Evolutionary conservation across 2,329 filamentous ascomycete genomes (phyloP).

Genomic region (Phyllosticta citrichinensis): DNA sequence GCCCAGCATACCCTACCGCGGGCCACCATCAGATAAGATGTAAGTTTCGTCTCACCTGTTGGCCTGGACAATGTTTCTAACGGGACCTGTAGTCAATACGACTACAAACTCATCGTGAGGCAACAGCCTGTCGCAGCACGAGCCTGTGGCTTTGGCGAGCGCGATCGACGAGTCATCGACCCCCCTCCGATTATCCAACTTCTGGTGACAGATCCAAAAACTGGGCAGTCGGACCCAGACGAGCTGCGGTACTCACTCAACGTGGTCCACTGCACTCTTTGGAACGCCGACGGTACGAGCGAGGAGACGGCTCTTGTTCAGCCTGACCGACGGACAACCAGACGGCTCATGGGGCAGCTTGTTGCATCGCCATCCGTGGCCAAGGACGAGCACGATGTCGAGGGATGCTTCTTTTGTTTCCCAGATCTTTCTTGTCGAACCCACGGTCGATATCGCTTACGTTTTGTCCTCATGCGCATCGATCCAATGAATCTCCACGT

Average conservation of each 20-base stretch:
- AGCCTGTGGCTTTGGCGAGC: slow-evolving; percentile 74
- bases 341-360: slow-evolving; percentile 68
- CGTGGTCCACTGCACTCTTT: slow-evolving; percentile 68
- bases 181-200: slow-evolving; percentile 76
- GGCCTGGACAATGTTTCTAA: not conserved
- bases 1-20: slow-evolving; percentile 4
- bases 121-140: slow-evolving; percentile 71
- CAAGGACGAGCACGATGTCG: slow-evolving; percentile 59
- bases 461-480: slow-evolving; percentile 63
- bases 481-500: slow-evolving; percentile 50
- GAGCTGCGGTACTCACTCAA: slow-evolving; percentile 57
- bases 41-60: slow-evolving; percentile 6
- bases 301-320: slow-evolving; percentile 62
- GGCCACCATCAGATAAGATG: slow-evolving; percentile 8
- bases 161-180: slow-evolving; percentile 72
- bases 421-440: slow-evolving; percentile 72
- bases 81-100: slow-evolving; percentile 14
- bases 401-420: slow-evolving; percentile 80
- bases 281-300: slow-evolving; percentile 55
- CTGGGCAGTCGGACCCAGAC: slow-evolving; percentile 38
- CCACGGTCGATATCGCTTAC: slow-evolving; percentile 63
- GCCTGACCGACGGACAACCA: slow-evolving; percentile 60
- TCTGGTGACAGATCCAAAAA: slow-evolving; percentile 49
- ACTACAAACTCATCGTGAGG: slow-evolving; percentile 50
- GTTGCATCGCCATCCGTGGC: slow-evolving; percentile 70